These are phyloP conservation scores for Yarrowia sp. DNA, from an alignment of 805 yeast species.

Conservation along the genomic window DNA sequence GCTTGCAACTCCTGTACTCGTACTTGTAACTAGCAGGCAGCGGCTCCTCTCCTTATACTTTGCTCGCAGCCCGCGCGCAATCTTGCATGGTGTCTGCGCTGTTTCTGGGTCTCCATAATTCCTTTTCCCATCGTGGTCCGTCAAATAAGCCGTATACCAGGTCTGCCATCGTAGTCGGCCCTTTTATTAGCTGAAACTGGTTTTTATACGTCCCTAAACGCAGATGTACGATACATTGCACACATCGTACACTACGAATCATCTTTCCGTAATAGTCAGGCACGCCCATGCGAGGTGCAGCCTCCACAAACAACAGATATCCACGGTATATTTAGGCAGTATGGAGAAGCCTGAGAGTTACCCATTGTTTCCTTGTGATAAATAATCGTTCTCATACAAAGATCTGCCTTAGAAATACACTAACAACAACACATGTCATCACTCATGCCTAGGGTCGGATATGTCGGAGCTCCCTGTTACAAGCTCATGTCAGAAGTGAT, in stretches of 20 bases:
- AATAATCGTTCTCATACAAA: background rate
- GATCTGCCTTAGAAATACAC: background rate
- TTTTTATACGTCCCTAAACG: too few species aligned
- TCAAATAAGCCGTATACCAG: background rate
- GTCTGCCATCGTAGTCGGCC: background rate
- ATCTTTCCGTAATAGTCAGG: background rate
- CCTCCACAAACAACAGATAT: background rate
- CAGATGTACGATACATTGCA: too few species aligned
- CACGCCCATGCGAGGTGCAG: background rate
- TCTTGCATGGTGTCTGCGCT: background rate
- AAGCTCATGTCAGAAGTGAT: background rate
- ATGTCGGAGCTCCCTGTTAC: background rate
- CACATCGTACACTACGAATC: background rate
- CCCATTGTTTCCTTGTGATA: background rate
- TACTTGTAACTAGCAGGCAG: background rate
- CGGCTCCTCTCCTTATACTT: too few species aligned
- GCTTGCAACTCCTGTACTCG: background rate
- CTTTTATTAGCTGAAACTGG: background rate
- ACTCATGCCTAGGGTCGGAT: background rate
- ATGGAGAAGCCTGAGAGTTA: background rate
- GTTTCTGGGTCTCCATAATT: background rate
- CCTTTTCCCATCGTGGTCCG: background rate
- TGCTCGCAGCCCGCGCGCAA: too few species aligned
- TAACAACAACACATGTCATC: background rate
- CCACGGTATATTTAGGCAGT: background rate